A percentile compares a stretch with the other conserved stretches of the same genome.
Conservation (phyloP, 495 filamentous ascomycete species). For the Parathielavia hyrcaniae region DNA sequence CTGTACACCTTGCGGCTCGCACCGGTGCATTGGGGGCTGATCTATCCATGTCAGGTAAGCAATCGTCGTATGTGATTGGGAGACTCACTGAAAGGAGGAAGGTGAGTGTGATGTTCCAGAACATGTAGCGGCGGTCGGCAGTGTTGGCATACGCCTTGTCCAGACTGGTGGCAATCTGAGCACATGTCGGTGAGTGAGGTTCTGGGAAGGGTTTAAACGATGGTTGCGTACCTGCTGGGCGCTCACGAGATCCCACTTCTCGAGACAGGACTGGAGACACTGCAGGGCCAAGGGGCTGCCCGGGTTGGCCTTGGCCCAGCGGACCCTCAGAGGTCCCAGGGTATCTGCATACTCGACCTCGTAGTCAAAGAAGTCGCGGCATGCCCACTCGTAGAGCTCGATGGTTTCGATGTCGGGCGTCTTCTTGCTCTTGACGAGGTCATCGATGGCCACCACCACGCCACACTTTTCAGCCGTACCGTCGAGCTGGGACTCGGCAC, state of each 20-base stretch:
- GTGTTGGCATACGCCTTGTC: constrained; percentile 37
- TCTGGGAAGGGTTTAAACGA: not conserved
- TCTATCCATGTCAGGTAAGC: constrained; percentile 28
- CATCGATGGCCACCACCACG: constrained; percentile 33
- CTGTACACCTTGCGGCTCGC: constrained; percentile 39
- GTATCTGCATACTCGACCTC: constrained; percentile 36
- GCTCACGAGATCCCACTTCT: constrained; percentile 43
- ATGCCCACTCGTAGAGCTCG: constrained; percentile 41
- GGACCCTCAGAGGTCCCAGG: constrained; percentile 37
- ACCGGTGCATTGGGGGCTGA: constrained; percentile 33
- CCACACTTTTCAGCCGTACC: constrained; percentile 32
- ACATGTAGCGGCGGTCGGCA: constrained; percentile 37
- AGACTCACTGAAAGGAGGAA: constrained; percentile 41
- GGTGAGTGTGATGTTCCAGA: constrained; percentile 41
- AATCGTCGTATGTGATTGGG: not conserved
- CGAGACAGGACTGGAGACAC: constrained; percentile 42
- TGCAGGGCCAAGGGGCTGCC: constrained; percentile 33
- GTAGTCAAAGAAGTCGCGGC: constrained; percentile 24
- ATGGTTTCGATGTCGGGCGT: constrained; percentile 37
- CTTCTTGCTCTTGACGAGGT: constrained; percentile 35
- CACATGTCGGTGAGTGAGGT: not conserved
- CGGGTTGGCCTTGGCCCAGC: constrained; percentile 41
- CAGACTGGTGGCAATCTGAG: constrained; percentile 40
- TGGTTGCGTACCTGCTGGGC: constrained; percentile 39
- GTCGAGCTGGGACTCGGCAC: constrained; percentile 42